Evolutionary conservation across 2,329 filamentous ascomycete species (phyloP).

Genomic region (Penicillium palitans): DNA sequence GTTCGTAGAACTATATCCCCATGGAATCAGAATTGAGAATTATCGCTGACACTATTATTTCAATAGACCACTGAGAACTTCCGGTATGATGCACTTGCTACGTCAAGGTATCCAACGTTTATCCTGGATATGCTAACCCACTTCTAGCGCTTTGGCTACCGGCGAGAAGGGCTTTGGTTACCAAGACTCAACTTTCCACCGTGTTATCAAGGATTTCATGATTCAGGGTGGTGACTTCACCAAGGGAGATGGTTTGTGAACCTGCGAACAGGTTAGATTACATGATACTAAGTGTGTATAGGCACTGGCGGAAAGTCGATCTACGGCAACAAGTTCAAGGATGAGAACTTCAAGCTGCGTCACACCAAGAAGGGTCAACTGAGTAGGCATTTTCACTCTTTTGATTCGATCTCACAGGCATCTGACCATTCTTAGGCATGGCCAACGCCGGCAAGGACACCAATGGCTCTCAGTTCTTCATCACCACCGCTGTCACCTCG

Average conservation of each 20-base stretch:
- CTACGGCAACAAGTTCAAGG: conserved; percentile 65
- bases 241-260: conserved; percentile 53
- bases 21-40: conserved; percentile 1
- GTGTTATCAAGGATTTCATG: conserved; percentile 71
- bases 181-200: conserved; percentile 66
- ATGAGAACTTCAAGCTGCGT: conserved; percentile 72
- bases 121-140: conserved; percentile 12
- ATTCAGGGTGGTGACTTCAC: conserved; percentile 71
- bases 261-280: not conserved
- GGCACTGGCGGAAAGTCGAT: conserved; percentile 68
- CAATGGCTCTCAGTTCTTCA: conserved; percentile 68
- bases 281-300: conserved; percentile 23
- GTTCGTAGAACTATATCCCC: conserved; percentile 36
- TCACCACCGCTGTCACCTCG: conserved; percentile 61
- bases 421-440: conserved; percentile 52
- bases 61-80: conserved; percentile 64
- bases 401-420: not conserved
- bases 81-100: conserved; percentile 44
- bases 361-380: conserved; percentile 65
- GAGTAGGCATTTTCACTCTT: conserved; percentile 38
- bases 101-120: not conserved
- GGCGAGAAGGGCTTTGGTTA: conserved; percentile 69
- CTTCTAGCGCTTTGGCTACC: conserved; percentile 57
- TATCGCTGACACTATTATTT: conserved; percentile 16
- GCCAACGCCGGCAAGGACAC: conserved; percentile 66